These are phyloP conservation scores for Fallopia convolvulus DNA, from an alignment of 148 eudicot genomes.

Conservation along the genomic window DNA sequence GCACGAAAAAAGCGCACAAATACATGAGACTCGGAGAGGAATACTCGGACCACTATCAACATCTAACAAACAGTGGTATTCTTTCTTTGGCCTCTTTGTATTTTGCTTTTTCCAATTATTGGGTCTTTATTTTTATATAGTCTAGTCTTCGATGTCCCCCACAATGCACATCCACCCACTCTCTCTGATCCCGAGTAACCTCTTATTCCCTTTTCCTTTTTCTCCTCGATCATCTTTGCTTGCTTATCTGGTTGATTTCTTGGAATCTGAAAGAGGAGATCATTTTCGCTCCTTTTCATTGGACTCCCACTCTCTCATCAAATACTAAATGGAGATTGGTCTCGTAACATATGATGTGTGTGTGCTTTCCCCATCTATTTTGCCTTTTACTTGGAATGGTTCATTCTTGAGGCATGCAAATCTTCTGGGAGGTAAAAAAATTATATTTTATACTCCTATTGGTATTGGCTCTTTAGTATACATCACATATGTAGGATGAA, in stretches of 20 bases:
- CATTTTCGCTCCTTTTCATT: slow-evolving; percentile 8
- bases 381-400: neutral
- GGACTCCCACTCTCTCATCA: slow-evolving; percentile 6
- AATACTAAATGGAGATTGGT: neutral
- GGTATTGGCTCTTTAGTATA: neutral
- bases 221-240: slow-evolving; percentile 5
- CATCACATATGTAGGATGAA: neutral
- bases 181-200: slow-evolving; percentile 15
- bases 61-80: neutral
- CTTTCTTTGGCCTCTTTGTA: neutral
- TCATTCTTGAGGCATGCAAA: neutral
- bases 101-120: slow-evolving; percentile 13
- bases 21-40: slow-evolving; percentile 7
- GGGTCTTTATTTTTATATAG: slow-evolving; percentile 9
- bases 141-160: slow-evolving; percentile 12
- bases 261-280: slow-evolving; percentile 12
- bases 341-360: neutral
- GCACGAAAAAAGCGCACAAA: neutral
- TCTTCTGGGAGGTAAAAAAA: neutral
- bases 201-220: slow-evolving; percentile 12
- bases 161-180: slow-evolving; percentile 11
- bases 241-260: slow-evolving; percentile 12
- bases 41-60: slow-evolving; percentile 15
- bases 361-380: slow-evolving; percentile 2
- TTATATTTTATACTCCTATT: neutral